Base-by-base conservation (phyloP, 192 early-diverging fungal species). In the Coemansia sp. region DNA sequence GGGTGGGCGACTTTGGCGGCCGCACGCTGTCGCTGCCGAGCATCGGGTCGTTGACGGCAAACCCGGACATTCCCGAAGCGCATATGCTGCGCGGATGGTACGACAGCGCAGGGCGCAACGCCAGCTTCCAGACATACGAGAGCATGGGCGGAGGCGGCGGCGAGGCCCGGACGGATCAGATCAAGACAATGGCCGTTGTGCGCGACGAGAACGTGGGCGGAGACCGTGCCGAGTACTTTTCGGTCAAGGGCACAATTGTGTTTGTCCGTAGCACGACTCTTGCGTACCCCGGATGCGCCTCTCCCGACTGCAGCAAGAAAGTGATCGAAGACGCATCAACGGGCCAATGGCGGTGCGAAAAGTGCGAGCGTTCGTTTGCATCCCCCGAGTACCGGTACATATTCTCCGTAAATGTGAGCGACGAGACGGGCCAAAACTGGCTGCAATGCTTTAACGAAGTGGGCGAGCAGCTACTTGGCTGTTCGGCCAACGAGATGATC, bases 261-360 rank as follows among this genome's bases (percentile, higher is more conserved):
- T 94, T 84, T 71, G 88, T 97, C 73, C 88, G 86, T 57, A 71
- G 74, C 37, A 87, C 89, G 17, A 87, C 72, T 14, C 52, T 88
- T 54, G 82, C 75, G 35, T 99, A 99, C 62, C 90, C 97, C 14
- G 92, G 90, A 7, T 99, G 97, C 72, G 90, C 89, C 8, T 79
- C 72, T 1, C 72, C 77, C 0, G 80, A 75, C 26, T 99, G 97
- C 80, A 91, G 86, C 75, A 98, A 97, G 74, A 99, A 97, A 85
- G 87, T 96, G 23, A 83, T 67, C 3, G 86, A 92, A 43, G 86
- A 88, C 43, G 45, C 31, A 25, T 70, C 62, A 9, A 71, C 64
- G 8, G 78, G 75, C 47, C 77, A 81, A 26, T 99, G 95, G 95
- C 67, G 92, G 55, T 99, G 97, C 69, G 96, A 96, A 59, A 95